Percentiles rank a stretch among this genome's conserved stretches.
phyloP scores from a whole-genome alignment of 495 filamentous ascomycete genomes.

The Annulohypoxylon bovei region DNA sequence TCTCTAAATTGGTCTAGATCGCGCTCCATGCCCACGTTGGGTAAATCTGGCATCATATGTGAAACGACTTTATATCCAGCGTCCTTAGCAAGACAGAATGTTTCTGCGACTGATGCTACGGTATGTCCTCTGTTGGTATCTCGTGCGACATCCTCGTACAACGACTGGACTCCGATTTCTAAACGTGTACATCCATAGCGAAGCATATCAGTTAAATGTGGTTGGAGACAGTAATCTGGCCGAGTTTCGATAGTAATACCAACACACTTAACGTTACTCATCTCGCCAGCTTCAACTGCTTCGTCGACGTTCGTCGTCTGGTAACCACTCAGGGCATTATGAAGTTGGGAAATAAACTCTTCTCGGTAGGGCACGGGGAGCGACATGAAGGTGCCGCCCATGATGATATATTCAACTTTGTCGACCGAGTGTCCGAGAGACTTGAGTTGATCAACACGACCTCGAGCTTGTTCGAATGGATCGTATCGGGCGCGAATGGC shows the following conservation, averaged over 20 bases:
- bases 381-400: slow-evolving; percentile 99
- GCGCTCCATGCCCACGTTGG: slow-evolving; percentile 97
- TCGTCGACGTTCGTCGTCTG: slow-evolving; percentile 92
- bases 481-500: slow-evolving; percentile 97
- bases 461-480: slow-evolving; percentile 96
- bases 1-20: slow-evolving; percentile 96
- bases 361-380: slow-evolving; percentile 87
- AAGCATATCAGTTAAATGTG: slow-evolving; percentile 92
- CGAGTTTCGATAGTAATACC: slow-evolving; percentile 98
- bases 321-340: slow-evolving; percentile 95
- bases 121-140: slow-evolving; percentile 98
- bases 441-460: slow-evolving; percentile 95
- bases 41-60: slow-evolving; percentile 99
- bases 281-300: slow-evolving; percentile 88
- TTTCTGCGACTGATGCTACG: slow-evolving; percentile 91
- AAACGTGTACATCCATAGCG: slow-evolving; percentile 95
- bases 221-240: slow-evolving; percentile 94
- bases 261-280: slow-evolving; percentile 96
- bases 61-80: slow-evolving; percentile 98
- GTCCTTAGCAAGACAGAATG: slow-evolving; percentile 94
- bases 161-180: slow-evolving; percentile 93
- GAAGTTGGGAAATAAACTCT: slow-evolving; percentile 91
- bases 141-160: slow-evolving; percentile 98
- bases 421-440: slow-evolving; percentile 94
- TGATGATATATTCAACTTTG: slow-evolving; percentile 99